Conservation (phyloP, 1,284 basidiomycete species). For the Neonothopanus nambi region DNA sequence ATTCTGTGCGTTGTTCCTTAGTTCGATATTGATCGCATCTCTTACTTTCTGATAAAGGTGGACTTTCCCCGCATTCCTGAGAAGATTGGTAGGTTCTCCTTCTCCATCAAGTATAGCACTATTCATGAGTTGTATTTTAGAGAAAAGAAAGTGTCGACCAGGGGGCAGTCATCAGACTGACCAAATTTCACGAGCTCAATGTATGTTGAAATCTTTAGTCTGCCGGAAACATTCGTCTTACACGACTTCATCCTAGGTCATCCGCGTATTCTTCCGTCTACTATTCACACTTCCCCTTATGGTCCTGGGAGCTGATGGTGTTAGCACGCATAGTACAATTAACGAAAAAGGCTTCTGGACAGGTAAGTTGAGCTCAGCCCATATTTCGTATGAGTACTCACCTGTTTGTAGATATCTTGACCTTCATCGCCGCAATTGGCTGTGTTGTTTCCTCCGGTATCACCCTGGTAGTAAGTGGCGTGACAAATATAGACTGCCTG, state of each 20-base stretch:
- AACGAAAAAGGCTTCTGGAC: conserved; percentile 60
- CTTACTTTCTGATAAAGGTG: conserved; percentile 40
- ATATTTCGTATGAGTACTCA: not conserved
- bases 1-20: conserved; percentile 48
- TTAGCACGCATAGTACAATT: conserved; percentile 57
- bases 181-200: conserved; percentile 78
- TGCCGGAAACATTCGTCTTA: not conserved
- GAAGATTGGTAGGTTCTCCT: conserved; percentile 51
- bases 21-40: not conserved
- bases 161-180: conserved; percentile 63
- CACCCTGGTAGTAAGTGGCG: conserved; percentile 63
- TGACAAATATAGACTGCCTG: not conserved
- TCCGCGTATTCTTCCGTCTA: conserved; percentile 71
- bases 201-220: conserved; percentile 40
- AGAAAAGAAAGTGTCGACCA: conserved; percentile 60
- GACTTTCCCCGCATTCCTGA: conserved; percentile 65
- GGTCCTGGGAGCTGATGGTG: conserved; percentile 67
- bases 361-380: conserved; percentile 30
- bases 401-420: conserved; percentile 50
- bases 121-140: conserved; percentile 27
- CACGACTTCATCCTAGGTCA: conserved; percentile 41
- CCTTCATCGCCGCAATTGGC: conserved; percentile 59
- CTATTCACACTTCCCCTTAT: conserved; percentile 63
- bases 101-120: conserved; percentile 1
- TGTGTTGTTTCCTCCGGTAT: conserved; percentile 66